Conservation (phyloP, 495 filamentous ascomycete genomes). For the Trichoderma asperelloides region DNA sequence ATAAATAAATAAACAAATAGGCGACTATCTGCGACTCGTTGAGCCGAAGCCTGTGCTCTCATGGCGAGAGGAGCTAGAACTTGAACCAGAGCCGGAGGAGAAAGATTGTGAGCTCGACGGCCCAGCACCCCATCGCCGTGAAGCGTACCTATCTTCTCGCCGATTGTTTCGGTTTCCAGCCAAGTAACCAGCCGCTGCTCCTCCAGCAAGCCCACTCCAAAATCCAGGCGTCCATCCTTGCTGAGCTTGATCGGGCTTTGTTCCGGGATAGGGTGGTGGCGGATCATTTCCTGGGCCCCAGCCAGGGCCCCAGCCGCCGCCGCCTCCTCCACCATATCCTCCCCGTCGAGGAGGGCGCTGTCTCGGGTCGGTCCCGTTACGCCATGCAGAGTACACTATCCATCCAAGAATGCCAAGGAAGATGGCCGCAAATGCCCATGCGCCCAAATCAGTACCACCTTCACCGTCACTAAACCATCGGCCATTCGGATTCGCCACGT, state of each 20-base stretch:
- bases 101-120: slow-evolving; percentile 25
- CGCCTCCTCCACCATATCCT: slow-evolving; percentile 16
- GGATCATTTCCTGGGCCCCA: slow-evolving; percentile 47
- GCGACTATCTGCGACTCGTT: slow-evolving; percentile 46
- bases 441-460: slow-evolving; percentile 12
- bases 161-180: slow-evolving; percentile 43
- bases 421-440: slow-evolving; percentile 18
- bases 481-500: slow-evolving; percentile 10
- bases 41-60: slow-evolving; percentile 88
- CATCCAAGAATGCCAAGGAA: slow-evolving; percentile 38
- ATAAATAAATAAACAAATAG: not conserved
- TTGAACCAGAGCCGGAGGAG: slow-evolving; percentile 27
- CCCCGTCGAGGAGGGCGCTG: not conserved
- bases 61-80: slow-evolving; percentile 47
- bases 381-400: slow-evolving; percentile 43
- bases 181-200: slow-evolving; percentile 60
- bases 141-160: slow-evolving; percentile 35
- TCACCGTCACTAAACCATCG: slow-evolving; percentile 13
- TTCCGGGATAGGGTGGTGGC: slow-evolving; percentile 48
- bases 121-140: slow-evolving; percentile 22
- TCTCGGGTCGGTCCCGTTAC: slow-evolving; percentile 8
- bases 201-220: slow-evolving; percentile 68
- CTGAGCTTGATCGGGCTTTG: slow-evolving; percentile 18
- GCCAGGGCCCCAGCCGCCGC: slow-evolving; percentile 24
- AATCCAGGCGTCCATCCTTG: slow-evolving; percentile 77